These are phyloP conservation scores for Beauveria brongniartii DNA, from an alignment of 2,329 filamentous ascomycete species.

Conservation along the genomic window DNA sequence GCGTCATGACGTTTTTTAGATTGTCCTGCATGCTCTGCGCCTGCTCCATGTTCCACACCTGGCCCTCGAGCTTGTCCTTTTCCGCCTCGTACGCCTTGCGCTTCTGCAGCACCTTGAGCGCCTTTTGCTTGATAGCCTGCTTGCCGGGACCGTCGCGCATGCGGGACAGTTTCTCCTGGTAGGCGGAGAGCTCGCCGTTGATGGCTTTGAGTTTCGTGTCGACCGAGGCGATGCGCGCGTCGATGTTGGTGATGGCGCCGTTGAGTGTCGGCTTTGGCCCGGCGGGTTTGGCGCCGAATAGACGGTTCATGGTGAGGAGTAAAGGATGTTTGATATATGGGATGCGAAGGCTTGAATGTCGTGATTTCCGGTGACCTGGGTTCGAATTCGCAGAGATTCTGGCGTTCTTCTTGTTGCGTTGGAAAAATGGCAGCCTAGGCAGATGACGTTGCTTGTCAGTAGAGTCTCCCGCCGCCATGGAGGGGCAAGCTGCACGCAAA, in stretches of 20 bases:
- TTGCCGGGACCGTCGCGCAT: constrained; percentile 97
- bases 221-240: constrained; percentile 74
- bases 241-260: constrained; percentile 76
- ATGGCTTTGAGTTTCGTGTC: constrained; percentile 92
- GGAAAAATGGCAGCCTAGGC: background rate
- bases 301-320: constrained; percentile 68
- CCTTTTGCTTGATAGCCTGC: constrained; percentile 85
- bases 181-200: constrained; percentile 80
- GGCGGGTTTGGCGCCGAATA: constrained; percentile 83
- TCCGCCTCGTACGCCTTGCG: constrained; percentile 92
- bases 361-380: background rate
- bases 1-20: constrained; percentile 96
- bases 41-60: constrained; percentile 99
- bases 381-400: background rate
- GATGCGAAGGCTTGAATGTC: background rate
- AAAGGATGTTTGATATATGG: background rate
- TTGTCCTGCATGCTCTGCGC: constrained; percentile 98
- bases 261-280: constrained; percentile 84
- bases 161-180: constrained; percentile 78
- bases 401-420: background rate
- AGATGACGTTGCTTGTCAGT: background rate
- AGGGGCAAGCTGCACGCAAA: background rate
- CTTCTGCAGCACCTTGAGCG: constrained; percentile 85
- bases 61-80: constrained; percentile 85
- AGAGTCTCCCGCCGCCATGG: background rate